These are phyloP conservation scores for Guyanaporus albipodus DNA, from an alignment of 768 basidiomycete genomes.

Conservation along the genomic window DNA sequence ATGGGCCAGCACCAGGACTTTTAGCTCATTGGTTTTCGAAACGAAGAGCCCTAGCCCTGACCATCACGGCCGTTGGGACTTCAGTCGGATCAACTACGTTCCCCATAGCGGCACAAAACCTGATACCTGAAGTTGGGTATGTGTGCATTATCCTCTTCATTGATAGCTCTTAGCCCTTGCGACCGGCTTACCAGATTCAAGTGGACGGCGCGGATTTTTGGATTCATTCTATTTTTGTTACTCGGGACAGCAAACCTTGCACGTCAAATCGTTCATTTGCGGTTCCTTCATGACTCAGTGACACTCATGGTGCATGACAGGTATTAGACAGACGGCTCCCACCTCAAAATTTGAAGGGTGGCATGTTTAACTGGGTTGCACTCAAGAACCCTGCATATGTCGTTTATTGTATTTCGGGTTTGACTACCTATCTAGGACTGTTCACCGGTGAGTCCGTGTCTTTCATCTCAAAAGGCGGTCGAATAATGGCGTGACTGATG, in stretches of 20 bases:
- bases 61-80: slow-evolving; percentile 59
- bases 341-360: slow-evolving; percentile 48
- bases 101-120: slow-evolving; percentile 55
- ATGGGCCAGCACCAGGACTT: slow-evolving; percentile 56
- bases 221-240: slow-evolving; percentile 52
- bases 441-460: slow-evolving; percentile 50
- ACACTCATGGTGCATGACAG: slow-evolving; percentile 11
- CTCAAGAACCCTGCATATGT: slow-evolving; percentile 48
- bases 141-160: slow-evolving; percentile 13
- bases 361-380: slow-evolving; percentile 51
- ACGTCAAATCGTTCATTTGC: neutral
- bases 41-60: slow-evolving; percentile 53
- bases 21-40: slow-evolving; percentile 73
- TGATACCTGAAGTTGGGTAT: slow-evolving; percentile 54
- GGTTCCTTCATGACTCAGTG: too few species aligned
- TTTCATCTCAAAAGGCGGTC: too few species aligned
- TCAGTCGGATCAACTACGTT: slow-evolving; percentile 67
- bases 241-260: slow-evolving; percentile 56
- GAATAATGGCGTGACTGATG: neutral
- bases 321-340: slow-evolving; percentile 47
- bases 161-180: neutral
- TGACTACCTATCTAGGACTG: slow-evolving; percentile 60
- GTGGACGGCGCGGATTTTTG: slow-evolving; percentile 74
- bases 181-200: slow-evolving; percentile 47
- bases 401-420: slow-evolving; percentile 54